Evolutionary conservation across 2,329 filamentous ascomycete species (phyloP).

Genomic region (Epichloe festucae): DNA sequence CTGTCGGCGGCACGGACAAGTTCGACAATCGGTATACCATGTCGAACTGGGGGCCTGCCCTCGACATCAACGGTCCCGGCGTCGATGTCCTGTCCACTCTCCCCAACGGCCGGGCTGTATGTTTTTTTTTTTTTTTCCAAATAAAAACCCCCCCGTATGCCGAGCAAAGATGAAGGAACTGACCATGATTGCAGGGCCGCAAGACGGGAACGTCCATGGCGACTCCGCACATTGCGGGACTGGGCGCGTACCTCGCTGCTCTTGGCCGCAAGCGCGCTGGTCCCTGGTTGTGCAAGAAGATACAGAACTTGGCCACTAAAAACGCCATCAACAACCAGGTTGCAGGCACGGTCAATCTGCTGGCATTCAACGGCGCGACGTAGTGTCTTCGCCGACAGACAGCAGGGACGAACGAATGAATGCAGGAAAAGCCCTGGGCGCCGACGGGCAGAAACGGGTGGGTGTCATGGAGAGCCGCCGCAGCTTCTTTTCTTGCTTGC

Average conservation of each 20-base stretch:
- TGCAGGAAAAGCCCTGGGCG: too few relatives aligned
- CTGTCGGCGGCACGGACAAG: slow-evolving; percentile 29
- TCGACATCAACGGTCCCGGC: slow-evolving; percentile 32
- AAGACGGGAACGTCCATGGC: slow-evolving; percentile 36
- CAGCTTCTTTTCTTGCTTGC: too few relatives aligned
- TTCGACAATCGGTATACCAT: slow-evolving; percentile 23
- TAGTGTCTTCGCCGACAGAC: neutral
- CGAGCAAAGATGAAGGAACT: neutral
- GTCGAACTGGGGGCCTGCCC: slow-evolving; percentile 32
- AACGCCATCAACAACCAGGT: slow-evolving; percentile 25
- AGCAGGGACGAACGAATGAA: too few relatives aligned
- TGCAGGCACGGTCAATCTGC: slow-evolving; percentile 31
- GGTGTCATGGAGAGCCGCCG: too few relatives aligned
- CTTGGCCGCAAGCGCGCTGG: slow-evolving; percentile 19
- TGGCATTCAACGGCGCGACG: slow-evolving; percentile 38
- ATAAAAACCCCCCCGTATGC: too few relatives aligned
- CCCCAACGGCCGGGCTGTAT: slow-evolving; percentile 23
- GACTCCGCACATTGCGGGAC: slow-evolving; percentile 28
- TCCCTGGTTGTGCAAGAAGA: slow-evolving; percentile 29
- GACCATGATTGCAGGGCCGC: slow-evolving; percentile 2
- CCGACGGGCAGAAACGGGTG: too few relatives aligned
- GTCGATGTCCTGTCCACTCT: slow-evolving; percentile 29
- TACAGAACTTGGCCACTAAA: slow-evolving; percentile 27
- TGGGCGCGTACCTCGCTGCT: slow-evolving; percentile 14
- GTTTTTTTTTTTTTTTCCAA: slow-evolving; percentile 6